phyloP scores from a whole-genome alignment of 2,329 filamentous ascomycete species.

The Penicillium thymicola region DNA sequence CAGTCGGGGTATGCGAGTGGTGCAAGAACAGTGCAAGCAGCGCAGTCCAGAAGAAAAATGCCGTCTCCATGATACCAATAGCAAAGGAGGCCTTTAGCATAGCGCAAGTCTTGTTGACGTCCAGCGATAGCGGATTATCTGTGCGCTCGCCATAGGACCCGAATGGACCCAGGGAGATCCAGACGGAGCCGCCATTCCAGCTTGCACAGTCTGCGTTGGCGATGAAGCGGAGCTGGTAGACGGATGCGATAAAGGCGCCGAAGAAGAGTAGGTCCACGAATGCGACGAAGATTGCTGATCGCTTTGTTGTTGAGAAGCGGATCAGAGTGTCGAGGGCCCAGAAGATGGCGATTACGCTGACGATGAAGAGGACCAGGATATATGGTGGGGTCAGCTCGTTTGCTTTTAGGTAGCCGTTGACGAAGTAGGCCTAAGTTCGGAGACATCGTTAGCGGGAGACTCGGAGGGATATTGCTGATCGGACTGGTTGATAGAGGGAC shows the following conservation, averaged over 20 bases:
- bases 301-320: slow-evolving; percentile 56
- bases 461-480: not conserved
- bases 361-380: slow-evolving; percentile 64
- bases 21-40: slow-evolving; percentile 60
- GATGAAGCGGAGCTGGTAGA: slow-evolving; percentile 58
- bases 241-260: slow-evolving; percentile 60
- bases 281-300: slow-evolving; percentile 58
- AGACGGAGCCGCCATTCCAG: slow-evolving; percentile 54
- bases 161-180: slow-evolving; percentile 60
- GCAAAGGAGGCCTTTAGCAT: slow-evolving; percentile 92
- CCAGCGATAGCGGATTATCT: slow-evolving; percentile 49
- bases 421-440: slow-evolving; percentile 53
- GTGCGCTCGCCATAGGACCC: slow-evolving; percentile 51
- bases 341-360: slow-evolving; percentile 58
- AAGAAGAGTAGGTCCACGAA: slow-evolving; percentile 62
- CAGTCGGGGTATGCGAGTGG: slow-evolving; percentile 27
- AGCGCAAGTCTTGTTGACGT: slow-evolving; percentile 72
- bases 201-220: slow-evolving; percentile 64
- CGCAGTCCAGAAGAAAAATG: slow-evolving; percentile 76
- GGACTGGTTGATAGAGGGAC: slow-evolving; percentile 13
- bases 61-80: slow-evolving; percentile 80
- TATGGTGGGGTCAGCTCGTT: slow-evolving; percentile 59
- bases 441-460: not conserved
- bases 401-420: slow-evolving; percentile 55
- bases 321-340: slow-evolving; percentile 62